Evolutionary conservation across 495 filamentous ascomycete genomes (phyloP).

Genomic region (Umbilicaria muhlenbergii): DNA sequence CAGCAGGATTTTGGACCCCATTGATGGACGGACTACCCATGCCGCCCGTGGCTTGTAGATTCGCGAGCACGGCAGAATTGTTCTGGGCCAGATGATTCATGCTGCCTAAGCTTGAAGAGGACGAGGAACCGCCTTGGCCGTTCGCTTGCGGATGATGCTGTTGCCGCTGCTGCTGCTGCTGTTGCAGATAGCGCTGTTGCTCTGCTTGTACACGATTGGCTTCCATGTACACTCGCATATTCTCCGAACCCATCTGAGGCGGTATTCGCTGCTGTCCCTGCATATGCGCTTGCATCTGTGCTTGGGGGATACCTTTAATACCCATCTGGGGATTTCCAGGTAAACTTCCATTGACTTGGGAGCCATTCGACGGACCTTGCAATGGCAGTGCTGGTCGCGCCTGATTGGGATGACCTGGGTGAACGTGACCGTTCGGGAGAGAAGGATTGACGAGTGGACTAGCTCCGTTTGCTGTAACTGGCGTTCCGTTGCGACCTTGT

Average conservation of each 20-base stretch:
- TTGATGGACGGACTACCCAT: conserved; percentile 36
- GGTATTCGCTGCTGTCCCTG: conserved; percentile 44
- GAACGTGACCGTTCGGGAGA: conserved; percentile 7
- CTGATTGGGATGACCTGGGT: conserved; percentile 13
- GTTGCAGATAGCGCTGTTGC: conserved; percentile 48
- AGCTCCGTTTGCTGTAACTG: conserved; percentile 24
- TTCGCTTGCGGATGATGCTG: conserved; percentile 23
- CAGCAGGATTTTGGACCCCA: conserved; percentile 24
- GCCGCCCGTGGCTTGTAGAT: conserved; percentile 31
- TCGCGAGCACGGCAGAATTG: conserved; percentile 35
- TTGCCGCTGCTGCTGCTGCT: conserved; percentile 40
- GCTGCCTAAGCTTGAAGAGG: conserved; percentile 13
- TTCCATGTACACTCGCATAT: conserved; percentile 39
- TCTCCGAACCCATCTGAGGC: conserved; percentile 35
- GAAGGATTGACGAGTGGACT: conserved; percentile 17
- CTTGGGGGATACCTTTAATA: conserved; percentile 55
- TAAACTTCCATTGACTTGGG: conserved; percentile 31
- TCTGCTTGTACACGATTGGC: conserved; percentile 47
- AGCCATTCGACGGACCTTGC: conserved; percentile 24
- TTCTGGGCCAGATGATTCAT: conserved; percentile 26
- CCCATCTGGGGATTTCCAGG: conserved; percentile 34
- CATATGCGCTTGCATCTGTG: conserved; percentile 49
- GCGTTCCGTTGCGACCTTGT: conserved; percentile 10
- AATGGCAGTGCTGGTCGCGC: conserved; percentile 20
- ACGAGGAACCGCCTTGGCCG: conserved; percentile 6